Evolutionary conservation across 1,139 yeast species (phyloP).

Genomic region (Blastobotrys ciferrii): DNA sequence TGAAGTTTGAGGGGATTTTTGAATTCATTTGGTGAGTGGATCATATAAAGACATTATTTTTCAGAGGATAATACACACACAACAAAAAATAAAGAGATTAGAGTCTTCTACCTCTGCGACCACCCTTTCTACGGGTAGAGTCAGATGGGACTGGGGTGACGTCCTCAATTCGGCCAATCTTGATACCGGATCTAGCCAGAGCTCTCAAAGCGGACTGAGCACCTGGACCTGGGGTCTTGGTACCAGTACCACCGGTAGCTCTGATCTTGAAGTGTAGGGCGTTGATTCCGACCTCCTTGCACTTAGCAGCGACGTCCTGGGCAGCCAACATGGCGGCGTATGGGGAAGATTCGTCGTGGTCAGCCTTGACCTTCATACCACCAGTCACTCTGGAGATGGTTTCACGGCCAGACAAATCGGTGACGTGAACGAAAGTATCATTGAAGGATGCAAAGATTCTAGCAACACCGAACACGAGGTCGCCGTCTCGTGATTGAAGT

Average conservation of each 20-base stretch:
- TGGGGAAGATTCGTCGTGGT: slow-evolving; percentile 99
- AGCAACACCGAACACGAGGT: slow-evolving; percentile 99
- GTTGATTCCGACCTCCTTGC: slow-evolving; percentile 99
- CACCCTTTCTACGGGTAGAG: slow-evolving; percentile 99
- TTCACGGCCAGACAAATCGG: slow-evolving; percentile 99
- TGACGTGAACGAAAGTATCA: slow-evolving; percentile 99
- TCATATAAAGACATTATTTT: slow-evolving; percentile 8
- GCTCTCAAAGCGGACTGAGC: slow-evolving; percentile 99
- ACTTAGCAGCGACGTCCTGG: slow-evolving; percentile 97
- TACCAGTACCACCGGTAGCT: slow-evolving; percentile 99
- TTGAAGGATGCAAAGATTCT: slow-evolving; percentile 99
- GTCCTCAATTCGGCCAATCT: slow-evolving; percentile 99
- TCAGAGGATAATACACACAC: slow-evolving; percentile 8
- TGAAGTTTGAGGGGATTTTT: background rate
- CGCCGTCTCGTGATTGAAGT: slow-evolving; percentile 89
- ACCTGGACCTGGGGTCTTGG: slow-evolving; percentile 99
- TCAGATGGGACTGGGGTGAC: slow-evolving; percentile 99
- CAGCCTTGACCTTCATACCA: slow-evolving; percentile 99
- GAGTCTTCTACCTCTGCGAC: slow-evolving; percentile 99
- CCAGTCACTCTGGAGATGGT: slow-evolving; percentile 99
- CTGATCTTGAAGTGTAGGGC: slow-evolving; percentile 99
- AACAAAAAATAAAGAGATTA: slow-evolving; percentile 8
- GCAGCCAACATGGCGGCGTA: slow-evolving; percentile 99
- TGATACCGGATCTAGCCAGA: slow-evolving; percentile 99
- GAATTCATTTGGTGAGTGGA: background rate